Percentiles rank a stretch among this genome's conserved stretches.
Evolutionary conservation across 495 filamentous ascomycete species (phyloP).

Genomic region (Aspergillus coremiiformis): DNA sequence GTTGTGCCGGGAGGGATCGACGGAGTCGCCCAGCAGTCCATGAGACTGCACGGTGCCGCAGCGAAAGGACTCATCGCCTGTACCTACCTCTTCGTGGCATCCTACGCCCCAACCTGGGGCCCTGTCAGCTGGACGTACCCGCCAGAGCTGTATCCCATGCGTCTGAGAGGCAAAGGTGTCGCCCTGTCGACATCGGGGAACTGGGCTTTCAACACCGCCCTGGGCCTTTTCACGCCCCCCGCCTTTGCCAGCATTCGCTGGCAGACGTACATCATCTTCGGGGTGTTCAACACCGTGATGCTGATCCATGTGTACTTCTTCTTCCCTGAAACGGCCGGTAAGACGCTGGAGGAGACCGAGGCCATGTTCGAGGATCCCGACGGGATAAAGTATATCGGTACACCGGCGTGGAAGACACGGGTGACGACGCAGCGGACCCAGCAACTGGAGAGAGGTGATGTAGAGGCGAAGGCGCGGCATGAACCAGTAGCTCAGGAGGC

Average conservation of each 20-base stretch:
- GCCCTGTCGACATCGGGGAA: conserved; percentile 61
- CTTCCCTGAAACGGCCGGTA: conserved; percentile 74
- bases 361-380: conserved; percentile 58
- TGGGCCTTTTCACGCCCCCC: conserved; percentile 65
- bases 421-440: neutral
- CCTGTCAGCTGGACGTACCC: conserved; percentile 61
- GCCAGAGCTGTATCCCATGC: conserved; percentile 58
- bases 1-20: conserved; percentile 43
- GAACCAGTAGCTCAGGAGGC: neutral
- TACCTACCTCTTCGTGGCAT: conserved; percentile 57
- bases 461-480: conserved; percentile 1
- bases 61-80: conserved; percentile 56
- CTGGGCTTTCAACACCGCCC: conserved; percentile 74
- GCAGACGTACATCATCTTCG: conserved; percentile 70
- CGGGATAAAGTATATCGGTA: conserved; percentile 57
- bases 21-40: conserved; percentile 27
- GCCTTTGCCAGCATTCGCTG: conserved; percentile 65
- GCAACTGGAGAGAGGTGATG: conserved; percentile 4
- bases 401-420: conserved; percentile 59
- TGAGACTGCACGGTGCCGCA: conserved; percentile 27
- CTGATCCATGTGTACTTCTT: conserved; percentile 68
- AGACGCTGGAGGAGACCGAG: conserved; percentile 72
- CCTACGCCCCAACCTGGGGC: conserved; percentile 52
- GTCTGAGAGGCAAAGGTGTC: conserved; percentile 56
- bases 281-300: conserved; percentile 62